Percentiles rank a stretch among this genome's conserved stretches.
Conservation (phyloP, 257 asterid species). For the Solanum peruvianum region DNA sequence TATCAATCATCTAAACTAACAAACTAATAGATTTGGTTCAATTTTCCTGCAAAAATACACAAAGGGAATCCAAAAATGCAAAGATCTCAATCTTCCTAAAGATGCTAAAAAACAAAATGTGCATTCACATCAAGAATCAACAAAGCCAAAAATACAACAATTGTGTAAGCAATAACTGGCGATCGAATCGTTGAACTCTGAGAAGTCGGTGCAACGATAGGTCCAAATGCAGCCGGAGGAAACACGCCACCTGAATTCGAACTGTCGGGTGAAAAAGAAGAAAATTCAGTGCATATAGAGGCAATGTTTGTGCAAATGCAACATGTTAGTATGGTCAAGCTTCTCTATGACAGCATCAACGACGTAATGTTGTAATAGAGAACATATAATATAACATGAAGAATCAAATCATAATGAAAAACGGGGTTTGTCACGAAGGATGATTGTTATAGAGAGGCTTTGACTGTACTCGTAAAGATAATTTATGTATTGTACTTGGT, state of each 20-base stretch:
- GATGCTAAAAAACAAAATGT: slow-evolving; percentile 9
- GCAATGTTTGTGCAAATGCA: not conserved
- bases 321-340: not conserved
- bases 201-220: slow-evolving; percentile 24
- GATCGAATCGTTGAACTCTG: slow-evolving; percentile 15
- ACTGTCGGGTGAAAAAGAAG: slow-evolving; percentile 22
- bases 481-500: not conserved
- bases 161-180: slow-evolving; percentile 6
- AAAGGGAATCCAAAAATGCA: not conserved
- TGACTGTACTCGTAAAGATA: not conserved
- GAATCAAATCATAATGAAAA: not conserved
- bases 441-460: not conserved
- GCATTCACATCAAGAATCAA: slow-evolving; percentile 18
- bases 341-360: not conserved
- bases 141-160: slow-evolving; percentile 15
- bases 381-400: not conserved
- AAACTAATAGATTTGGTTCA: not conserved
- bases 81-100: not conserved
- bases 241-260: slow-evolving; percentile 26
- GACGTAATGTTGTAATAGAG: not conserved
- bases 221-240: slow-evolving; percentile 57
- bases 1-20: not conserved
- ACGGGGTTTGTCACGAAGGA: not conserved
- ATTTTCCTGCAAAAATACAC: slow-evolving; percentile 1
- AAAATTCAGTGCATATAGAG: not conserved